These are phyloP conservation scores for Phanerodontia chrysosporium DNA, from an alignment of 768 basidiomycete genomes.

Conservation along the genomic window DNA sequence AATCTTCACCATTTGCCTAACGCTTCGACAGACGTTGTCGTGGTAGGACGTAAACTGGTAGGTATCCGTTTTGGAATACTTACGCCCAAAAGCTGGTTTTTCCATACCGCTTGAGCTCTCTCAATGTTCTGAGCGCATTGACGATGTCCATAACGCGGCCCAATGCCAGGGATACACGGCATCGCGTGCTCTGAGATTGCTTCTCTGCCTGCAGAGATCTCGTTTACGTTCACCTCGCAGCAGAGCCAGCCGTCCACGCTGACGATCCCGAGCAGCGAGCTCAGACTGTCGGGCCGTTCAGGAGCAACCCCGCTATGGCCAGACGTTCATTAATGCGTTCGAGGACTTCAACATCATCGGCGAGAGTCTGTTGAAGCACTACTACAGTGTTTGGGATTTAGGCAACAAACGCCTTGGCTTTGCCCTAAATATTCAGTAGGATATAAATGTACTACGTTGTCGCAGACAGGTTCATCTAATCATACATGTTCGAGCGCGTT, in stretches of 20 bases:
- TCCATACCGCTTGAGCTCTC: too few relatives aligned
- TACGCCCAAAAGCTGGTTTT: too few relatives aligned
- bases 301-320: constrained; percentile 42
- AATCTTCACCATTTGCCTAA: too few relatives aligned
- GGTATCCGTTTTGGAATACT: too few relatives aligned
- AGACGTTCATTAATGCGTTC: constrained; percentile 57
- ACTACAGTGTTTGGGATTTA: constrained; percentile 57
- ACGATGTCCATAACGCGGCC: too few relatives aligned
- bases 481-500: too few relatives aligned
- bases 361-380: constrained; percentile 55
- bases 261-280: constrained; percentile 52
- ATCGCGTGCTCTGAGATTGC: constrained; percentile 45
- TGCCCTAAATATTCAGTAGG: constrained; percentile 31
- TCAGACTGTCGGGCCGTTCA: constrained; percentile 55
- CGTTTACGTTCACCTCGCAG: constrained; percentile 51
- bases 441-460: not conserved
- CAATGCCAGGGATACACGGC: constrained; percentile 54
- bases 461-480: too few relatives aligned
- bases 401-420: constrained; percentile 47
- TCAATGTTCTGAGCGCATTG: too few relatives aligned
- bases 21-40: too few relatives aligned
- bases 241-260: constrained; percentile 46
- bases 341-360: constrained; percentile 48
- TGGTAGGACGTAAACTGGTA: too few relatives aligned
- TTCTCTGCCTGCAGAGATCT: constrained; percentile 47